Evolutionary conservation across 257 asterid genomes (phyloP).

Genomic region (Datura wrightii): DNA sequence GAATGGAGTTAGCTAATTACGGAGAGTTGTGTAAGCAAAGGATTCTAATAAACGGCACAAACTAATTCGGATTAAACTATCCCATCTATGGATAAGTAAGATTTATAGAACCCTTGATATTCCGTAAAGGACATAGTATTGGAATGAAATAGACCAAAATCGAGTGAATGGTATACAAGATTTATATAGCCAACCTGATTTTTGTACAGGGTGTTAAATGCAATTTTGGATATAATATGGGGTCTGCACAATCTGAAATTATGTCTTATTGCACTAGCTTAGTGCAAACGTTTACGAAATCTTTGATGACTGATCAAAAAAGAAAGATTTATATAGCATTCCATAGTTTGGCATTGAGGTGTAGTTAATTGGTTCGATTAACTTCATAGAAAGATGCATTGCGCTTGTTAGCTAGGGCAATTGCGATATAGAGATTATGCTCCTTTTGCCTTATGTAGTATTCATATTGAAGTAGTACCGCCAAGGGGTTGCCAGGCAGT

Average conservation of each 20-base stretch:
- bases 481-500: not conserved
- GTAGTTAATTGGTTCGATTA: not conserved
- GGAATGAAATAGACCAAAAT: not conserved
- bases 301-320: conserved; percentile 11
- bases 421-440: not conserved
- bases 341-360: not conserved
- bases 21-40: not conserved
- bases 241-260: not conserved
- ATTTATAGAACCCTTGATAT: not conserved
- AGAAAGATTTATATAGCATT: not conserved
- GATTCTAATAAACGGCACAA: not conserved
- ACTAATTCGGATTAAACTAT: not conserved
- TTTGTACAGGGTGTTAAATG: not conserved
- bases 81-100: not conserved
- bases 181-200: not conserved
- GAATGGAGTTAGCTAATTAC: not conserved
- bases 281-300: not conserved
- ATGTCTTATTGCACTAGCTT: not conserved
- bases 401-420: not conserved
- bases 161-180: not conserved
- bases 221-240: not conserved
- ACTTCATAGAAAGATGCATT: not conserved
- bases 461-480: not conserved
- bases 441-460: not conserved
- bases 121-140: not conserved